Evolutionary conservation across 768 basidiomycete genomes (phyloP), one percentile per base, ranked within the genome.

Genomic region (Amanita subjunquillea): DNA sequence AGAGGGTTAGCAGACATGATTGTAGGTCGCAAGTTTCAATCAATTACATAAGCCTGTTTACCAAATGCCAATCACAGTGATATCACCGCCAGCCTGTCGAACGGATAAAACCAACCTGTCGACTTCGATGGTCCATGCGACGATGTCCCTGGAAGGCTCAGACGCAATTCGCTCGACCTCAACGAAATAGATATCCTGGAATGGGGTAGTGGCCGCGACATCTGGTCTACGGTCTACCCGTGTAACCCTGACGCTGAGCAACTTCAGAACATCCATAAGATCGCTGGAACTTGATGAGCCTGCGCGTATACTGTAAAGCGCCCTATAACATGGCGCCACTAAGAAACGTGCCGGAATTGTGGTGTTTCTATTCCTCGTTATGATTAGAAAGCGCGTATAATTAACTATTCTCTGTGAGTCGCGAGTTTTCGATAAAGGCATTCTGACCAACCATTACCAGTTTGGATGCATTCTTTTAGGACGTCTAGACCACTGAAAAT

Each of bases 151-250:
- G 15, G 27, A 42, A 17, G 44, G 37, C 7, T 8, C 13, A 17
- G 17, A 52, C 48, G n/a, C 51, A 29, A 66, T 61, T 34, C 58
- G 55, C 50, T 66, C 66, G 13, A 86, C 66, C 64, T 89, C 87
- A 9, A 84, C 62, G 54, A 88, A 81, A 60, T 89, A 88, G 25
- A 78, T 66, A 62, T 77, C 73, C 27, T 73, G 69, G 59, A 87
- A 85, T 3, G 76, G 78, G 17, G 58, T 55, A 27, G 59, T 55
- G 25, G 63, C 60, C 2, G 63, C 61, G 12, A 72, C 48, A 9
- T 76, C 74, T 1, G 87, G 87, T 49, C 85, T 74, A 29, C 87
- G 73, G 60, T 87, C 85, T 37, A 90, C 72, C 6, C 82, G 78
- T 13, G 66, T 63, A 20, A 78, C 65, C 13, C 63, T 58, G 45